A percentile compares a stretch with the other conserved stretches of the same genome.
These are phyloP conservation scores for Eimeria necatrix DNA, from an alignment of 169 alveolate species.

Conservation along the genomic window DNA sequence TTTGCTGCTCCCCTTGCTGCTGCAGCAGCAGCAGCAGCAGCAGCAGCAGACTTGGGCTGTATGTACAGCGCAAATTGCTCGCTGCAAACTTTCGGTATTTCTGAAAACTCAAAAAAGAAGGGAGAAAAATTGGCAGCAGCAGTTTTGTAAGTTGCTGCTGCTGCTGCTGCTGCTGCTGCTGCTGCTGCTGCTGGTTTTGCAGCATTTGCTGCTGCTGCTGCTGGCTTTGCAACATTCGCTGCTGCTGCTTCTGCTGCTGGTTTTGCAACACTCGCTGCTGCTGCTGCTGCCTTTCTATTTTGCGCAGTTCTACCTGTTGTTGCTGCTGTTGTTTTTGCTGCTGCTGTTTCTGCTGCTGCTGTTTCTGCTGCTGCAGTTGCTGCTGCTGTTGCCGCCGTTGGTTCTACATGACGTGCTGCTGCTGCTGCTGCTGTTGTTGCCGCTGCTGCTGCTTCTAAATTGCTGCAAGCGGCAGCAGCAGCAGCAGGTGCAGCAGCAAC, in stretches of 20 bases:
- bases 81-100: neutral
- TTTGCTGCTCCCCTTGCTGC: conserved; percentile 10
- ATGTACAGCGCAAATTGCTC: neutral
- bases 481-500: neutral
- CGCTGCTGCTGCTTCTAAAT: no score
- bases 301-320: no score
- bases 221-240: neutral
- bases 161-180: neutral
- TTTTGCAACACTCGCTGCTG: no score
- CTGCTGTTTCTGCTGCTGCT: no score
- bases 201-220: neutral
- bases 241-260: no score
- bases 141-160: neutral
- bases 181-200: neutral
- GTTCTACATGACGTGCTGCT: no score
- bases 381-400: no score
- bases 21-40: conserved; percentile 15
- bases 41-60: neutral
- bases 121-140: conserved; percentile 20
- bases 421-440: no score
- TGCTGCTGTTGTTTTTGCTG: no score
- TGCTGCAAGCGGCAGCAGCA: conserved; percentile 4
- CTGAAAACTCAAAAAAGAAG: neutral
- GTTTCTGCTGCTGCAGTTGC: no score
- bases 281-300: no score